Conservation (phyloP, 306 rosid genomes). For the Cicer chorassanicum region DNA sequence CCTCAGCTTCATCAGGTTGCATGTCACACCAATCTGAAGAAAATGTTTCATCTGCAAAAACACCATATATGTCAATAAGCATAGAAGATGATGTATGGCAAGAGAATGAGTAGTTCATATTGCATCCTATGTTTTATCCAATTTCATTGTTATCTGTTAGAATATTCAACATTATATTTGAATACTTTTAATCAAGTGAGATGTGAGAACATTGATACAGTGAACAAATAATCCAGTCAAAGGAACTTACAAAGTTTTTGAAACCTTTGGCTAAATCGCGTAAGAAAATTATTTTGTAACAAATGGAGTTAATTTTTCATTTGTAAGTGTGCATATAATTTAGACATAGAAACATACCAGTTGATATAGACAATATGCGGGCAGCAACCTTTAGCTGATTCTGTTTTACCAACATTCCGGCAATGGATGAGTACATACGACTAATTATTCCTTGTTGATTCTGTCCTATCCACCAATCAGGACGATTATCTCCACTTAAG, state of each 20-base stretch:
- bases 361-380: conserved; percentile 61
- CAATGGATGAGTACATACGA: conserved; percentile 27
- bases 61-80: neutral
- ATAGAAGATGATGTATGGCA: neutral
- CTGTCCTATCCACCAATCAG: conserved; percentile 58
- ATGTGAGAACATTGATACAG: neutral
- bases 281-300: conserved; percentile 7
- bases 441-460: conserved; percentile 48
- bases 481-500: conserved; percentile 49
- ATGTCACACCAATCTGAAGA: conserved; percentile 57
- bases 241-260: neutral
- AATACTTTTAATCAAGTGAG: too few species aligned
- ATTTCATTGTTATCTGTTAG: too few species aligned
- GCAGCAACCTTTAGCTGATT: conserved; percentile 44
- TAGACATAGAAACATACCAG: conserved; percentile 55
- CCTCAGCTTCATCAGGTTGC: conserved; percentile 58
- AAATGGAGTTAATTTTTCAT: conserved; percentile 2
- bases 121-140: neutral
- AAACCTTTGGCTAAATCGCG: neutral
- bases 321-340: neutral
- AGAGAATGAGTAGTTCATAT: neutral
- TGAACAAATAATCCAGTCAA: neutral
- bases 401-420: conserved; percentile 10
- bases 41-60: conserved; percentile 62
- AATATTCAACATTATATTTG: too few species aligned